Evolutionary conservation across 2,329 filamentous ascomycete species (phyloP).

Genomic region (Rosellinia necatrix): DNA sequence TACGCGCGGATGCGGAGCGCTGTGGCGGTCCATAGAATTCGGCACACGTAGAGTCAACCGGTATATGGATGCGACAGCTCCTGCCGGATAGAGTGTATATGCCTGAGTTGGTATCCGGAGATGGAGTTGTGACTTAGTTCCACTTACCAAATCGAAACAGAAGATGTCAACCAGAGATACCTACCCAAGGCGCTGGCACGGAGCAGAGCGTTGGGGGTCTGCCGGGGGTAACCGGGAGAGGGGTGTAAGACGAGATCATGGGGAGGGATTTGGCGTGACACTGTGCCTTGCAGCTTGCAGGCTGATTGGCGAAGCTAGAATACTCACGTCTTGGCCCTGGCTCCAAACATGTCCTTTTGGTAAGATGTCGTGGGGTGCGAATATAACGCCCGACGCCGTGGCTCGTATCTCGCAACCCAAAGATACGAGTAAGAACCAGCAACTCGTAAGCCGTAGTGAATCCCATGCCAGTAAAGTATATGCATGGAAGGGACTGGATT

Average conservation of each 20-base stretch:
- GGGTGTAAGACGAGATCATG: conserved; percentile 25
- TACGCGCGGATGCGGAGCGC: too few species aligned
- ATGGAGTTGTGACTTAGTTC: too few species aligned
- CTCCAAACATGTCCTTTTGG: background rate
- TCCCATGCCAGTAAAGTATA: too few species aligned
- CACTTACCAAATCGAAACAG: too few species aligned
- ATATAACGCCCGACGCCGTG: too few species aligned
- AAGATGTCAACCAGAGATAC: background rate
- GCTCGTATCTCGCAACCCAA: too few species aligned
- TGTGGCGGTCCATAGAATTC: background rate
- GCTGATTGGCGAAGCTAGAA: conserved; percentile 27
- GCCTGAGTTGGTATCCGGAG: too few species aligned
- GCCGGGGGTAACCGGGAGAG: conserved; percentile 18
- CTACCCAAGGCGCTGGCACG: background rate
- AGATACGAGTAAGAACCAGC: too few species aligned
- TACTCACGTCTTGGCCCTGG: conserved; percentile 10
- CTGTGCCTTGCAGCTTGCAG: conserved; percentile 31
- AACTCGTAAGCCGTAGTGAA: too few species aligned
- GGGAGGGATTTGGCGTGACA: conserved; percentile 21
- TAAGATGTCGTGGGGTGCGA: background rate
- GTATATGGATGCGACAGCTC: conserved; percentile 2
- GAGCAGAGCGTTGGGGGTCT: background rate
- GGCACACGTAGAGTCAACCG: too few species aligned
- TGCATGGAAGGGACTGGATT: too few species aligned
- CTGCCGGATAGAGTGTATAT: too few species aligned